Evolutionary conservation across 768 basidiomycete species (phyloP).

Genomic region (Ephemerocybe angulata): DNA sequence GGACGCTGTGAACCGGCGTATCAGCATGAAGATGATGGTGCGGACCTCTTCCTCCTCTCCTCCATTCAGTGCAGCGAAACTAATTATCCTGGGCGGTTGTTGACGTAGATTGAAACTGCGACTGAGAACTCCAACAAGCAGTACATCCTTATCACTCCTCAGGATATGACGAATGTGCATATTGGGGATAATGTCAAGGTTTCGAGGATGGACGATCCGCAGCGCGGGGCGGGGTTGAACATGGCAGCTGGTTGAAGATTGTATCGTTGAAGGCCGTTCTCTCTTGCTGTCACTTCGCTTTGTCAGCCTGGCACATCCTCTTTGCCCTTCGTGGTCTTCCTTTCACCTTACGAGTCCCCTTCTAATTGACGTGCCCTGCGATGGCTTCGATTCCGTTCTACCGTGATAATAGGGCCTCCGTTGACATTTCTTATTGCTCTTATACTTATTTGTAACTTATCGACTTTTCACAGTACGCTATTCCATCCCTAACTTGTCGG

Average conservation of each 20-base stretch:
- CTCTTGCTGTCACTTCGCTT: too few species aligned
- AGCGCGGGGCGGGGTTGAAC: conserved; percentile 32
- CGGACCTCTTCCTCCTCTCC: conserved; percentile 16
- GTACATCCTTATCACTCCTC: conserved; percentile 95
- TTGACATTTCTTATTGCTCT: too few species aligned
- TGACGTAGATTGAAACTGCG: conserved; percentile 79
- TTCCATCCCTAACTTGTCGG: too few species aligned
- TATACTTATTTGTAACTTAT: too few species aligned
- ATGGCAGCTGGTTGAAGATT: background rate
- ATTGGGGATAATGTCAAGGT: conserved; percentile 70
- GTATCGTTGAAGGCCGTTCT: background rate
- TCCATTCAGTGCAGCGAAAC: background rate
- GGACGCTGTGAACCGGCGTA: conserved; percentile 88
- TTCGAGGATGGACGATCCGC: conserved; percentile 74
- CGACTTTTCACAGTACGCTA: too few species aligned
- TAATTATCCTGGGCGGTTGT: background rate
- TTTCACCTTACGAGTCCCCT: too few species aligned
- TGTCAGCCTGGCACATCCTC: too few species aligned
- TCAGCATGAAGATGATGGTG: conserved; percentile 96
- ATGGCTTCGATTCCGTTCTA: too few species aligned
- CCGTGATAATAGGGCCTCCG: too few species aligned
- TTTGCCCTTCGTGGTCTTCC: too few species aligned
- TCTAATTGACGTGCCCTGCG: too few species aligned
- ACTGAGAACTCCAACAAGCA: conserved; percentile 85
- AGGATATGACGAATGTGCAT: conserved; percentile 76